These are phyloP conservation scores for Fusarium cicatricum DNA, from an alignment of 2,329 filamentous ascomycete species.

Conservation along the genomic window DNA sequence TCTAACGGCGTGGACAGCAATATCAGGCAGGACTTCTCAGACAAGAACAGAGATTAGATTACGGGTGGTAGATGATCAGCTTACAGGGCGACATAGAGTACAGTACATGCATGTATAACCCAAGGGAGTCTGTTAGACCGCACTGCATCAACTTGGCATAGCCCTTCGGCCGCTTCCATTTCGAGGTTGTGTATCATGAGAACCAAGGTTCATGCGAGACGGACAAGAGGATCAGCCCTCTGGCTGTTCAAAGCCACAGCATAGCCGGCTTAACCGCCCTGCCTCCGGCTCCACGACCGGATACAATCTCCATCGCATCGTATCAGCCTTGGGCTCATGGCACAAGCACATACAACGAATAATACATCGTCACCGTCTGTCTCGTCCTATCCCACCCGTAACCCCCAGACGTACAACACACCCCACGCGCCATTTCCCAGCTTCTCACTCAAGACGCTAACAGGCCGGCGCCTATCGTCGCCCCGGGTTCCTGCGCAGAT, in stretches of 20 bases:
- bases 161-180: neutral
- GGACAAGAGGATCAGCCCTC: constrained; percentile 4
- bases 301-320: constrained; percentile 2
- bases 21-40: constrained; percentile 1
- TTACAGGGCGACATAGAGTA: no score
- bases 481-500: constrained; percentile 45
- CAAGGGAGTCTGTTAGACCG: neutral
- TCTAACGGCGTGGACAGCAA: constrained; percentile 9
- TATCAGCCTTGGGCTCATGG: constrained; percentile 10
- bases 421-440: constrained; percentile 37
- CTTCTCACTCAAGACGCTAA: constrained; percentile 9
- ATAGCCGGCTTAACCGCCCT: neutral
- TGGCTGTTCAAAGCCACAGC: neutral
- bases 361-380: constrained; percentile 3
- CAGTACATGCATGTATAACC: neutral
- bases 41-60: constrained; percentile 2
- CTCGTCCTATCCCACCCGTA: neutral
- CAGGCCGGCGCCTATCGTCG: constrained; percentile 33
- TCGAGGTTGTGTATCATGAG: constrained; percentile 17
- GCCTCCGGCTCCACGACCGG: neutral
- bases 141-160: neutral
- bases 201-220: constrained; percentile 18
- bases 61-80: constrained; percentile 9
- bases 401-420: constrained; percentile 20
- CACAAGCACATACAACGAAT: constrained; percentile 1